These are phyloP conservation scores for Verticillium albo-atrum DNA, from an alignment of 2,329 filamentous ascomycete genomes.

Conservation along the genomic window DNA sequence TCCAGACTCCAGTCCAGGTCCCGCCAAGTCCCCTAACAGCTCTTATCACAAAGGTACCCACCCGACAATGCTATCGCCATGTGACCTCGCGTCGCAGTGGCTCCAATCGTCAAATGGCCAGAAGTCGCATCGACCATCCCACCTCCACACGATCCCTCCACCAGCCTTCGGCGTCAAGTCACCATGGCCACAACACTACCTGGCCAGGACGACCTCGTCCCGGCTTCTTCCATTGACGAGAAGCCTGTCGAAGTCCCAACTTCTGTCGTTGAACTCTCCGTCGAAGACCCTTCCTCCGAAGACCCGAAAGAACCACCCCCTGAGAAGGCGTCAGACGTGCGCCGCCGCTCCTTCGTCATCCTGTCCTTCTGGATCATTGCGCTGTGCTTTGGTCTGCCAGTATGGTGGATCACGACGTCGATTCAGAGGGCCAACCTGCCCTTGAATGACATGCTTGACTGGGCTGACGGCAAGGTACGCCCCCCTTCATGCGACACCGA, in stretches of 20 bases:
- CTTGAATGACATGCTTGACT: constrained; percentile 79
- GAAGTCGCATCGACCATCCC: background rate
- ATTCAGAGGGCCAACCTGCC: constrained; percentile 86
- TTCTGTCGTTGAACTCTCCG: background rate
- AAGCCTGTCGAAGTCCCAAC: background rate
- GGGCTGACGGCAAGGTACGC: constrained; percentile 82
- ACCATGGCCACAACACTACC: constrained; percentile 7
- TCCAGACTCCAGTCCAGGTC: background rate
- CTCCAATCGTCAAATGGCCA: background rate
- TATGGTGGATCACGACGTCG: constrained; percentile 94
- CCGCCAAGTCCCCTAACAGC: background rate
- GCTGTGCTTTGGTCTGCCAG: constrained; percentile 75
- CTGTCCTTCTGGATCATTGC: constrained; percentile 89
- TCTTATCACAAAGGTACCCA: background rate
- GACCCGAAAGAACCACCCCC: constrained; percentile 60
- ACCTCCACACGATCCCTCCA: background rate
- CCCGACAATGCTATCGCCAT: background rate
- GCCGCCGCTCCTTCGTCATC: constrained; percentile 70
- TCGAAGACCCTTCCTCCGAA: constrained; percentile 5
- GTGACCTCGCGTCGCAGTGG: constrained; percentile 1
- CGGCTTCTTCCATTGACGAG: background rate
- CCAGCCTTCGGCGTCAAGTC: background rate
- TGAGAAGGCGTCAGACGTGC: constrained; percentile 66
- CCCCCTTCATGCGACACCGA: background rate
- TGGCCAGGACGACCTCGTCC: background rate